Evolutionary conservation across 2,329 filamentous ascomycete species (phyloP).

Genomic region (Microcyclospora pomicola): DNA sequence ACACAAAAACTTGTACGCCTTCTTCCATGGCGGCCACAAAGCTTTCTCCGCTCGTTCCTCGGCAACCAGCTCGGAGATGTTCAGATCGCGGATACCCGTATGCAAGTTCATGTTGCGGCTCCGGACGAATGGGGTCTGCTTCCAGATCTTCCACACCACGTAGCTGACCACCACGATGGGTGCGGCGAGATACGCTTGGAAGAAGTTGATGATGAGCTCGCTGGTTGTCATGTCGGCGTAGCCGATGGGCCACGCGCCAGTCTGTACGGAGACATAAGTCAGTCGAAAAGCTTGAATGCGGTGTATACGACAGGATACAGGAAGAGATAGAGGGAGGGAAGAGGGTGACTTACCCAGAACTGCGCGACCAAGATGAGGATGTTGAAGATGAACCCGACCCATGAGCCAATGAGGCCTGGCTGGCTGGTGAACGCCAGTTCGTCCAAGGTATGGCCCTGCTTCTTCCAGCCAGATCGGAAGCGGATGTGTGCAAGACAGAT

Average conservation of each 20-base stretch:
- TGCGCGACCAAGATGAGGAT: slow-evolving; percentile 63
- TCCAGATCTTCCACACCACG: slow-evolving; percentile 61
- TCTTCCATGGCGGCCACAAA: slow-evolving; percentile 36
- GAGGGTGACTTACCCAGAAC: slow-evolving; percentile 37
- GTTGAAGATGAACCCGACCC: slow-evolving; percentile 65
- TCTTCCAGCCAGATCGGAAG: slow-evolving; percentile 48
- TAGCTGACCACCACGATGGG: slow-evolving; percentile 23
- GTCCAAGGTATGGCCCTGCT: slow-evolving; percentile 48
- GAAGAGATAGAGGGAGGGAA: too few relatives aligned
- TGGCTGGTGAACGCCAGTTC: slow-evolving; percentile 75
- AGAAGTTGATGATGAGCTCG: slow-evolving; percentile 15
- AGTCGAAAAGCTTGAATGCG: slow-evolving; percentile 29
- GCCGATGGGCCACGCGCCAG: slow-evolving; percentile 59
- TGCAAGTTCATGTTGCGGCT: slow-evolving; percentile 69
- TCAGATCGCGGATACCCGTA: slow-evolving; percentile 74
- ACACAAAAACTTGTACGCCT: slow-evolving; percentile 35
- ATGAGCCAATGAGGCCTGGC: slow-evolving; percentile 66
- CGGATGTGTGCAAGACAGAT: slow-evolving; percentile 53
- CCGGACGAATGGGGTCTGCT: slow-evolving; percentile 52
- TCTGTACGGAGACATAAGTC: slow-evolving; percentile 67
- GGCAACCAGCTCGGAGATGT: slow-evolving; percentile 61
- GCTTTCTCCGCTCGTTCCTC: slow-evolving; percentile 66
- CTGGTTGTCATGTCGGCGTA: slow-evolving; percentile 26
- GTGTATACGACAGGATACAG: too few relatives aligned
- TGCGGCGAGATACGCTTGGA: slow-evolving; percentile 23